These are phyloP conservation scores for Leccinum fibrillosum DNA, from an alignment of 768 basidiomycete genomes.

Conservation along the genomic window DNA sequence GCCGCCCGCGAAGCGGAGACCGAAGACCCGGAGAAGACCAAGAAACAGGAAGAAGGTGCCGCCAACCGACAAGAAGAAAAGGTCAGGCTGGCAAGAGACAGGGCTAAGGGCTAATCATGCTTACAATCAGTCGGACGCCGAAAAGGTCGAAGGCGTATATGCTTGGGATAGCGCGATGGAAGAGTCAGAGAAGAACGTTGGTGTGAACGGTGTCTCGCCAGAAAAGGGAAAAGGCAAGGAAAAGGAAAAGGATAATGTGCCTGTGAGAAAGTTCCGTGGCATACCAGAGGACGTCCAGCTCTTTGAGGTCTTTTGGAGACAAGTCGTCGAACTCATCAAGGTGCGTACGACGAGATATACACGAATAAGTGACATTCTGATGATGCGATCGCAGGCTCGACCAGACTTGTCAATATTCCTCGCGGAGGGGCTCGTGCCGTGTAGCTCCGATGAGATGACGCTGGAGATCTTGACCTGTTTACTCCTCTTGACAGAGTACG, in stretches of 20 bases:
- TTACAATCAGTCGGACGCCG: slow-evolving; percentile 34
- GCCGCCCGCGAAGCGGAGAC: slow-evolving; percentile 74
- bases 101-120: slow-evolving; percentile 51
- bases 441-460: slow-evolving; percentile 41
- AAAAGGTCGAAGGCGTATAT: slow-evolving; percentile 13
- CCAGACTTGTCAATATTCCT: slow-evolving; percentile 16
- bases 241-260: too few relatives aligned
- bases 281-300: too few relatives aligned
- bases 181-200: too few relatives aligned
- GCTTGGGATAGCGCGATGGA: too few relatives aligned
- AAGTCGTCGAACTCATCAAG: too few relatives aligned
- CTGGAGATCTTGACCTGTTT: slow-evolving; percentile 38
- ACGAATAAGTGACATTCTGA: too few relatives aligned
- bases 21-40: slow-evolving; percentile 93
- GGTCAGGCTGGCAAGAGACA: slow-evolving; percentile 71
- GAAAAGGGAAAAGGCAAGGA: too few relatives aligned
- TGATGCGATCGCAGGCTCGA: too few relatives aligned
- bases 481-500: slow-evolving; percentile 49
- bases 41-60: slow-evolving; percentile 86
- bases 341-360: too few relatives aligned
- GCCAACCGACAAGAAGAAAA: slow-evolving; percentile 83
- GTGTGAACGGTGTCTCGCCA: too few relatives aligned
- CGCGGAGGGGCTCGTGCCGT: slow-evolving; percentile 31
- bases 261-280: too few relatives aligned
- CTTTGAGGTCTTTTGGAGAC: too few relatives aligned